A percentile compares a stretch with the other conserved stretches of the same genome.
These are phyloP conservation scores for Boletus rubescentipes DNA, from an alignment of 768 basidiomycete species.

Conservation along the genomic window DNA sequence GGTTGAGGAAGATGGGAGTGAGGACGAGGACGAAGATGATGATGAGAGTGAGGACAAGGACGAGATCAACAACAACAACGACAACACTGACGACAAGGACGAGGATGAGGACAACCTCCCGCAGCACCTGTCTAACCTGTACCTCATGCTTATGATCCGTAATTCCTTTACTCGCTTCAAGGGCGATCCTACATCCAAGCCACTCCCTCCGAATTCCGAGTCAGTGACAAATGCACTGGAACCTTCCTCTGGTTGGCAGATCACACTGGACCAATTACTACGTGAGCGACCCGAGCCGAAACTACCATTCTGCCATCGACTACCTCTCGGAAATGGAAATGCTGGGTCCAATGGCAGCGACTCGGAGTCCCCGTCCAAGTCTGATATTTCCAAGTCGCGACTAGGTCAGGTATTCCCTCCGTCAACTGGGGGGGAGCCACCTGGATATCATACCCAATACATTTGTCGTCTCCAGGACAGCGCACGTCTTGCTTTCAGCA, in stretches of 20 bases:
- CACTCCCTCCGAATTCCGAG: not conserved
- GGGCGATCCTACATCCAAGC: not conserved
- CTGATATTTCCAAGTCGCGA: too few relatives aligned
- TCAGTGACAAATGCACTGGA: not conserved
- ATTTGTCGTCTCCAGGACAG: not conserved
- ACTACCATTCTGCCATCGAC: not conserved
- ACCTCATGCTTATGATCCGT: not conserved
- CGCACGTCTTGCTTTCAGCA: not conserved
- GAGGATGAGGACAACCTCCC: not conserved
- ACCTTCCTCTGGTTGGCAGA: not conserved
- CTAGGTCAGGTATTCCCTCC: not conserved
- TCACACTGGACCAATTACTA: not conserved
- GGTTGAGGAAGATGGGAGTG: too few relatives aligned
- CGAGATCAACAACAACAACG: too few relatives aligned
- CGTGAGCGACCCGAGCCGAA: not conserved
- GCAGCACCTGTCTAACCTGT: not conserved
- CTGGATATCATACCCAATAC: not conserved
- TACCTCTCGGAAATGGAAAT: not conserved
- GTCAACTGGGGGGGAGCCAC: fast-evolving
- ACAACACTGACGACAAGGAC: too few relatives aligned
- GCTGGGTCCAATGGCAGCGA: not conserved
- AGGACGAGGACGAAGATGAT: too few relatives aligned
- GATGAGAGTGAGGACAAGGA: not conserved
- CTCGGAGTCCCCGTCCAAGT: too few relatives aligned
- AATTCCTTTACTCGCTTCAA: not conserved